Base-by-base conservation (phyloP, 2,329 filamentous ascomycete genomes). In the Pseudogymnoascus sp. region DNA sequence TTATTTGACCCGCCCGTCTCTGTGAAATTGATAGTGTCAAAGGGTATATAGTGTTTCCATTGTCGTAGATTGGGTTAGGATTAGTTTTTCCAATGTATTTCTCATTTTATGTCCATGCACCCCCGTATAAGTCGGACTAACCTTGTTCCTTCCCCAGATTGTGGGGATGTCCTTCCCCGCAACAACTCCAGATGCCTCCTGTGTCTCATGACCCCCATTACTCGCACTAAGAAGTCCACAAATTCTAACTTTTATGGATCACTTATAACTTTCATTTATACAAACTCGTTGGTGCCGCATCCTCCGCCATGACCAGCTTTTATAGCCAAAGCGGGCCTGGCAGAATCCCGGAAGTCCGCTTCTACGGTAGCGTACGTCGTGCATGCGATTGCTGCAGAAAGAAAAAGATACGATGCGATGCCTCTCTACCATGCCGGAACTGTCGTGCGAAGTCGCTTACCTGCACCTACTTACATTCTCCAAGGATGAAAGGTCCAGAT, bases 381-480 rank as follows among this genome's bases (percentile, higher is more conserved):
- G 72, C 72, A 0, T 74, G 72, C 27, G 72, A 74, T 58, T 52
- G 65, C 9, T 74, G 72, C n/a, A 71, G 70, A 31, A 55, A 48
- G 4, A 63, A 69, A 2, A 74, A 73, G 55, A 65, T 70, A 0
- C 71, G 72, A 25, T 74, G 72, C 15, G 66, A 73, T 52, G 70
- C 71, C 3, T 39, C 45, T 1, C 61, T 52, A 1, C 71, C 72
- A 0, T 74, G 72, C 40, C 29, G 58, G 4, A 72, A 71, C 62
- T 74, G 72, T 31, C 52, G 21, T n/a, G 45, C 52, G 0, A 62
- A 65, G 0, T 61, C 55, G 3, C 15, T 64, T 18, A 58, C 55
- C 1, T 74, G 72, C 61, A 72, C 70, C 0, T 74, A 73, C 60
- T 9, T 71, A 8, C 70, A 70, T 0, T 67, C 73, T 2, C 71